Conservation (phyloP, 495 filamentous ascomycete species). For the Copromyces sp. region DNA sequence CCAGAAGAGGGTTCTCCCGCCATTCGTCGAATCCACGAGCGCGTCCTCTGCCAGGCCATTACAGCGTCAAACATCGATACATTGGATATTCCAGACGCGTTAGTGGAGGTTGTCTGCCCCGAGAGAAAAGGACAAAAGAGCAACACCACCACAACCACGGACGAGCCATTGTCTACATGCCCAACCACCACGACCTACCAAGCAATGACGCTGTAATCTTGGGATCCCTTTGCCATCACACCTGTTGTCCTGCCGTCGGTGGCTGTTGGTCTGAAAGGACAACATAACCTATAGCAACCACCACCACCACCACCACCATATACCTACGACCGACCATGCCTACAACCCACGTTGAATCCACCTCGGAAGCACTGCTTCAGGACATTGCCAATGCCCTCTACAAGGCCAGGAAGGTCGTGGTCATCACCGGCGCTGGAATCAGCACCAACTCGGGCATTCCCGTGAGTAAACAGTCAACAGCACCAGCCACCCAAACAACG, state of each 20-base stretch:
- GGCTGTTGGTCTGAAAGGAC: not conserved
- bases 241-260: not conserved
- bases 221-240: not conserved
- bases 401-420: conserved; percentile 52
- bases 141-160: not conserved
- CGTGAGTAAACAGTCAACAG: conserved; percentile 30
- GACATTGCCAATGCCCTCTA: conserved; percentile 50
- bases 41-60: not conserved
- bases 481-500: not conserved
- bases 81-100: not conserved
- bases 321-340: conserved; percentile 33
- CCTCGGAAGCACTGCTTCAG: conserved; percentile 43
- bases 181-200: not conserved
- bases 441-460: conserved; percentile 66
- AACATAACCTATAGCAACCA: not conserved
- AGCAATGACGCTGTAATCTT: not conserved
- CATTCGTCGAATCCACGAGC: not conserved
- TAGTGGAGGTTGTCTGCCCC: not conserved
- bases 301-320: not conserved
- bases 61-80: not conserved
- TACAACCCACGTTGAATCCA: conserved; percentile 41
- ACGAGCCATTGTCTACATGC: not conserved
- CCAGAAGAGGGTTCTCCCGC: not conserved
- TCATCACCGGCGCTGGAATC: conserved; percentile 62
- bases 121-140: not conserved